Evolutionary conservation across 2,329 filamentous ascomycete species (phyloP).

Genomic region (Aspergillus novoparasiticus): DNA sequence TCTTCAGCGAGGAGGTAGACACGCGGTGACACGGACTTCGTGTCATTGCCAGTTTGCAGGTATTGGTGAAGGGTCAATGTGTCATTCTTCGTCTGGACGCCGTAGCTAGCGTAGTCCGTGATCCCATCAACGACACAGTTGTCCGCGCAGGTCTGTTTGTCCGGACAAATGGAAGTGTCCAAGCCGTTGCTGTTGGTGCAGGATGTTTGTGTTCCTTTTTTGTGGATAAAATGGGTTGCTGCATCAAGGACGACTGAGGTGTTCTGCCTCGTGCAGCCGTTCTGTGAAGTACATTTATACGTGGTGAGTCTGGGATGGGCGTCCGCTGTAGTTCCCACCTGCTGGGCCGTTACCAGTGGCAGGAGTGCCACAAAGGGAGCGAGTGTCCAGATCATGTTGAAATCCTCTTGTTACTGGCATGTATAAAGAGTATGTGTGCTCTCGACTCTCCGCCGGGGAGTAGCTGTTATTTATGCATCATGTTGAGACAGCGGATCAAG

Average conservation of each 20-base stretch:
- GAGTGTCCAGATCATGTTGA: slow-evolving; percentile 20
- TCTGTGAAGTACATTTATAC: slow-evolving; percentile 52
- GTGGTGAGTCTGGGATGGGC: slow-evolving; percentile 55
- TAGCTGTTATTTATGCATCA: slow-evolving; percentile 1
- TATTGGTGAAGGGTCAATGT: slow-evolving; percentile 52
- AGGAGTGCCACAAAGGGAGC: slow-evolving; percentile 36
- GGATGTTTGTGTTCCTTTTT: slow-evolving; percentile 44
- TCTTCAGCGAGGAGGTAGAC: slow-evolving; percentile 63
- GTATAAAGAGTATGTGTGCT: neutral
- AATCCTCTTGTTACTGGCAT: neutral
- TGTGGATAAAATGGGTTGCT: slow-evolving; percentile 57
- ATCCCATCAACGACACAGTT: slow-evolving; percentile 60
- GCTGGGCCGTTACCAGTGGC: slow-evolving; percentile 52
- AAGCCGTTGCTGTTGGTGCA: slow-evolving; percentile 57
- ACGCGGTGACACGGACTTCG: slow-evolving; percentile 48
- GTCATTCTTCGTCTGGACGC: slow-evolving; percentile 52
- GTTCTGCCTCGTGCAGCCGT: slow-evolving; percentile 52
- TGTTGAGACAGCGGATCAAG: neutral
- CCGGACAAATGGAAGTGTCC: slow-evolving; percentile 50
- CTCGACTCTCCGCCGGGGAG: neutral
- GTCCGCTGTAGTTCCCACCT: slow-evolving; percentile 52
- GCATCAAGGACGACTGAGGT: slow-evolving; percentile 57
- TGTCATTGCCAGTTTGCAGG: slow-evolving; percentile 29
- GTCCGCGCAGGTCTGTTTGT: slow-evolving; percentile 51
- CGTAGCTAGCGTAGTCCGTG: slow-evolving; percentile 52